Evolutionary conservation across 164 flowering plant genomes (phyloP).

Genomic region (Sedum album): DNA sequence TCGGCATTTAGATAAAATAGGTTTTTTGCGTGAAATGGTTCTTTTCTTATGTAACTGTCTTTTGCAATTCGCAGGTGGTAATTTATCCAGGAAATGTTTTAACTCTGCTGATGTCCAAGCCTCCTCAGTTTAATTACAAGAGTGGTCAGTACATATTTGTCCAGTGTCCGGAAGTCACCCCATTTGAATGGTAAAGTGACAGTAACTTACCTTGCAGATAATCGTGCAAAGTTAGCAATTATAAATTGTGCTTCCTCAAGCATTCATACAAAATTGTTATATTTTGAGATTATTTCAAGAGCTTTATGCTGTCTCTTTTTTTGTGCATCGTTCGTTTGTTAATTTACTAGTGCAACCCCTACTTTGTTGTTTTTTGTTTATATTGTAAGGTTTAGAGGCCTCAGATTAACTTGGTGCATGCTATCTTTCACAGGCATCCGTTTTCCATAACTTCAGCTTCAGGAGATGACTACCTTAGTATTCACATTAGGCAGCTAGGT

Average conservation of each 20-base stretch:
- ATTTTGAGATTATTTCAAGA: neutral
- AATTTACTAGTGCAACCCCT: neutral
- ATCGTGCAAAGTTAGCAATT: neutral
- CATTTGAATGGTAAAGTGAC: conserved; percentile 79
- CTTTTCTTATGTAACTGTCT: neutral
- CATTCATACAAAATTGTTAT: neutral
- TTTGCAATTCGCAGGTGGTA: conserved; percentile 47
- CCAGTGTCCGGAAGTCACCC: conserved; percentile 94
- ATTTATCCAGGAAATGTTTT: conserved; percentile 94
- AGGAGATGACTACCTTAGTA: conserved; percentile 81
- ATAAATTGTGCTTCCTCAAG: neutral
- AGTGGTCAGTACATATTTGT: conserved; percentile 99
- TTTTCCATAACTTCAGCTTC: conserved; percentile 98
- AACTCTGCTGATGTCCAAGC: conserved; percentile 88
- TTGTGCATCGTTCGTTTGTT: neutral
- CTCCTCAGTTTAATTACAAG: conserved; percentile 73
- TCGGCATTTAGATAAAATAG: neutral
- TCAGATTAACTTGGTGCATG: neutral
- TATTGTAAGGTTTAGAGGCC: neutral
- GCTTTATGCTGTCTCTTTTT: neutral
- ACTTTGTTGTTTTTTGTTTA: neutral
- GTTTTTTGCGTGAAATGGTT: neutral
- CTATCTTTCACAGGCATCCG: conserved; percentile 69
- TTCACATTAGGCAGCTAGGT: conserved; percentile 88
- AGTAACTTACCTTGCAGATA: neutral